Evolutionary conservation across 2,329 filamentous ascomycete genomes (phyloP), one percentile per base, ranked within the genome.

Genomic region (Pleoardoris graminearum): DNA sequence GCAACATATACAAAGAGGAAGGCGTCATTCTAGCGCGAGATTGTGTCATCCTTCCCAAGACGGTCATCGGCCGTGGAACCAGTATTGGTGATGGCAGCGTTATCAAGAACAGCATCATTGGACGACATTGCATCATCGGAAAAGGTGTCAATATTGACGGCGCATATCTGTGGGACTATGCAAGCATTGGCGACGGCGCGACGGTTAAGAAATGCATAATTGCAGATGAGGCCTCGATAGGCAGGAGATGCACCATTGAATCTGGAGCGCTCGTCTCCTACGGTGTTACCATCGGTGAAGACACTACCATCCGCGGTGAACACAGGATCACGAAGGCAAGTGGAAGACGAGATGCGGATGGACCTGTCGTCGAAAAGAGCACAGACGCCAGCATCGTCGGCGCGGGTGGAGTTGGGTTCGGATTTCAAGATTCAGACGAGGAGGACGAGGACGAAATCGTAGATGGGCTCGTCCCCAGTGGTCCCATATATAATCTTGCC

Each of bases 81-180:
- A 86, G 81, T 51, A 82, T 99, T 49, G 92, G 89, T 5, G 83
- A 89, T 21, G 84, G 85, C 37, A 89, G 83, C 59, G 80, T 78
- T 0, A 82, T 99, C 27, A 80, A 80, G 7, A 88, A 89, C 72
- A 92, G 88, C 65, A 84, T 94, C 41, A 85, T 99, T 54, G 94
- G 94, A 27, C 84, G 88, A 55, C 82, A 89, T 60, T 97, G 93
- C 75, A 86, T 85, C 59, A 94, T 99, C 61, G 94, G 94, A 6
- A 87, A 84, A 61, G 90, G 94, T 59, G 92, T 94, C 23, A 82
- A 79, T 32, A 85, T 99, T 55, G 82, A 89, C 42, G 82, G 90
- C 61, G 88, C 90, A 19, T 93, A 91, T 63, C 84, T 99, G 58
- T 97, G 93, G 92, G 90, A 97, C 63, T 84, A 91, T 62, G 85